phyloP scores from a whole-genome alignment of 805 yeast species.

The Ogataea haglerorum region DNA sequence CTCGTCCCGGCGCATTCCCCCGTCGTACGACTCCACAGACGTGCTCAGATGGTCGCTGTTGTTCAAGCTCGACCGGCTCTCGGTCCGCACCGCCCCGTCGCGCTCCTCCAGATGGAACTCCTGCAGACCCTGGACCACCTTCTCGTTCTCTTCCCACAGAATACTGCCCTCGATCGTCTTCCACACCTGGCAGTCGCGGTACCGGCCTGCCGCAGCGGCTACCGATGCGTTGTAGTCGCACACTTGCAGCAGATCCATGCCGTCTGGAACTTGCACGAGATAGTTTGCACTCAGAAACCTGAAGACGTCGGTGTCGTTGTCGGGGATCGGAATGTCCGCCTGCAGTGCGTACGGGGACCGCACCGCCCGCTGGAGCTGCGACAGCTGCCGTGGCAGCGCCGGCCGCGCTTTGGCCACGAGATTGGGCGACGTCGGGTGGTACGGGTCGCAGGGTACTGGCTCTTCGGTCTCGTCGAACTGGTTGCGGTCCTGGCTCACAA shows the following conservation, averaged over 20 bases:
- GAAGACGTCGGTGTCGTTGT: slow-evolving; percentile 42
- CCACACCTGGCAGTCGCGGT: slow-evolving; percentile 65
- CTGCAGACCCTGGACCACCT: slow-evolving; percentile 17
- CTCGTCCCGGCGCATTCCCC: background rate
- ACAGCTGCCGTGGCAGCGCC: slow-evolving; percentile 15
- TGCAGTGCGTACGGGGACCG: slow-evolving; percentile 37
- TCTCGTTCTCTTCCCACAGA: slow-evolving; percentile 28
- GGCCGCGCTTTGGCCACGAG: slow-evolving; percentile 17
- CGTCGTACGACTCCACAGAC: slow-evolving; percentile 17
- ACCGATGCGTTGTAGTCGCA: slow-evolving; percentile 56
- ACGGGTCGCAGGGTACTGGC: slow-evolving; percentile 1
- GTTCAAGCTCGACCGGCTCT: slow-evolving; percentile 21
- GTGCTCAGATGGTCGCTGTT: slow-evolving; percentile 24
- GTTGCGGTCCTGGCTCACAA: slow-evolving; percentile 47
- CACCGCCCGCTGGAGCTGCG: slow-evolving; percentile 13
- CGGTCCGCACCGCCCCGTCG: slow-evolving; percentile 18
- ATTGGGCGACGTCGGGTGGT: slow-evolving; percentile 14
- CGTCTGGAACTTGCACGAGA: slow-evolving; percentile 43
- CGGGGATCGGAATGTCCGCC: slow-evolving; percentile 39
- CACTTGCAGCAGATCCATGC: slow-evolving; percentile 48
- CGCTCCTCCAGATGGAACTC: slow-evolving; percentile 9
- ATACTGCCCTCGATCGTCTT: slow-evolving; percentile 50
- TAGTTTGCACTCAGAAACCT: slow-evolving; percentile 49
- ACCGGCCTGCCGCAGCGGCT: slow-evolving; percentile 48
- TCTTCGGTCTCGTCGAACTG: slow-evolving; percentile 35